phyloP scores from a whole-genome alignment of 2,329 filamentous ascomycete species.

The Pseudocercospora musae region DNA sequence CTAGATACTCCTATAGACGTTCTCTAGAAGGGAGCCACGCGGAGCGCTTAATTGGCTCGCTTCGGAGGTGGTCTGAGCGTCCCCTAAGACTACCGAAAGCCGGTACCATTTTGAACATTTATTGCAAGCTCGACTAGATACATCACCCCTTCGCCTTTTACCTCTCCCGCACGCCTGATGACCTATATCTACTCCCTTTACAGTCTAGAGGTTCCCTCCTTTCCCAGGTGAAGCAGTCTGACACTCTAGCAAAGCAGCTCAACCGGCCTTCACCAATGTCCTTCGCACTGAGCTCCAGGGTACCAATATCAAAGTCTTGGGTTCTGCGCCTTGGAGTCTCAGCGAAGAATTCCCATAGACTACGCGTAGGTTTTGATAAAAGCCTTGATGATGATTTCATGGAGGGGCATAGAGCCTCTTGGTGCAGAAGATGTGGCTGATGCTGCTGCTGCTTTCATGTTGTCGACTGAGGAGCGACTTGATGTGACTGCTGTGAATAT shows the following conservation, averaged over 20 bases:
- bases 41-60: too few relatives aligned
- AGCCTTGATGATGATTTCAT: background rate
- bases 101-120: constrained; percentile 50
- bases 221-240: constrained; percentile 51
- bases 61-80: too few relatives aligned
- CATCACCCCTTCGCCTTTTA: background rate
- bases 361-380: background rate
- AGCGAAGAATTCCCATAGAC: background rate
- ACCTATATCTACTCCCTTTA: background rate
- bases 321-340: background rate
- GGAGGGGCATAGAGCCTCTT: background rate
- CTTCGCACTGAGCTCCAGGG: too few relatives aligned
- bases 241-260: constrained; percentile 37
- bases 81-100: too few relatives aligned
- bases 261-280: constrained; percentile 47
- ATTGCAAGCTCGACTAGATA: constrained; percentile 43
- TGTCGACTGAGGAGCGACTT: too few relatives aligned
- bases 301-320: constrained; percentile 22
- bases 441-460: too few relatives aligned
- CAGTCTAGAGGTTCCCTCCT: constrained; percentile 42
- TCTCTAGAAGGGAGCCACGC: too few relatives aligned
- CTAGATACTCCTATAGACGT: too few relatives aligned
- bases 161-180: background rate
- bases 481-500: background rate
- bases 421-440: background rate